A percentile compares a stretch with the other conserved stretches of the same genome.
phyloP scores from a whole-genome alignment of 441 rosid species.

The Jatropha podagrica region DNA sequence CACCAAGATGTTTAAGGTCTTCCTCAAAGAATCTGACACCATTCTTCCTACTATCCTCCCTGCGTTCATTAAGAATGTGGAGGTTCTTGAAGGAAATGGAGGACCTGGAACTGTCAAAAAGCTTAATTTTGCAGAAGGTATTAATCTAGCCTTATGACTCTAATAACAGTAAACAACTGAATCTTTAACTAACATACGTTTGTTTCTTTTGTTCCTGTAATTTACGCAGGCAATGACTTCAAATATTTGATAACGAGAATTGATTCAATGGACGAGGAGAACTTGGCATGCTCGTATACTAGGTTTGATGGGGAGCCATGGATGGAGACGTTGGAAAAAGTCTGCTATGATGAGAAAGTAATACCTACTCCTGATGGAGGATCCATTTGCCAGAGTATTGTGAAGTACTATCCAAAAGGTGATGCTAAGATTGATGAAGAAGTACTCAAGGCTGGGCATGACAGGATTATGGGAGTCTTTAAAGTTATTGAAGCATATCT shows the following conservation, averaged over 20 bases:
- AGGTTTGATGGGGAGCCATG: conserved; percentile 30
- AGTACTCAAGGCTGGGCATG: neutral
- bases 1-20: conserved; percentile 9
- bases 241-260: conserved; percentile 28
- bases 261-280: conserved; percentile 33
- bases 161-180: too few species aligned
- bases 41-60: conserved; percentile 11
- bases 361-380: conserved; percentile 36
- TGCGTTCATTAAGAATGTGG: neutral
- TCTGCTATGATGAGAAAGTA: conserved; percentile 28
- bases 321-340: conserved; percentile 28
- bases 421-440: neutral
- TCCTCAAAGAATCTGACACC: neutral
- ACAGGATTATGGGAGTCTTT: neutral
- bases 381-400: conserved; percentile 31
- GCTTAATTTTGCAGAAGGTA: conserved; percentile 1
- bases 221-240: conserved; percentile 26
- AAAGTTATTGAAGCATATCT: conserved; percentile 12
- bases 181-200: too few species aligned
- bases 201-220: too few species aligned
- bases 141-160: too few species aligned
- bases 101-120: conserved; percentile 17
- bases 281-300: conserved; percentile 25
- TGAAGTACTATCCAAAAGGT: conserved; percentile 16
- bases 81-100: conserved; percentile 13